Evolutionary conservation across 31 red algal species (phyloP).

Genomic region (Endocladia muricata): DNA sequence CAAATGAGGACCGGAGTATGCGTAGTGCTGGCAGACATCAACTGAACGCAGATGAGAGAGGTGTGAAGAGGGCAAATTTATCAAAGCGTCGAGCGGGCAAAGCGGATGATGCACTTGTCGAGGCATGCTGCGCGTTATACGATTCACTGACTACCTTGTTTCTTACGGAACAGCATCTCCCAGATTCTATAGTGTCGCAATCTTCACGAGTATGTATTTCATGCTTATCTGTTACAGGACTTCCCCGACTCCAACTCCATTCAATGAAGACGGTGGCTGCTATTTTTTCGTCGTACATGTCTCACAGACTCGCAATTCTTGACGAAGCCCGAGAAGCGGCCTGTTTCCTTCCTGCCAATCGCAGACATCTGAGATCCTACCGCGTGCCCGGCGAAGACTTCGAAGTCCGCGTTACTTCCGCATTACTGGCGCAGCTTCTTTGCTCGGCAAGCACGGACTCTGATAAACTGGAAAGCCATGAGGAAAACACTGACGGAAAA

Average conservation of each 20-base stretch:
- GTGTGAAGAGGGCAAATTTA: neutral
- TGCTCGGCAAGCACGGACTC: slow-evolving; percentile 41
- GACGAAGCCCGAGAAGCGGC: slow-evolving; percentile 43
- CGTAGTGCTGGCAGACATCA: neutral
- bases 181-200: slow-evolving; percentile 27
- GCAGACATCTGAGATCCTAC: slow-evolving; percentile 43
- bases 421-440: slow-evolving; percentile 37
- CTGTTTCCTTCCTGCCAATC: slow-evolving; percentile 15
- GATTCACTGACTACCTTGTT: slow-evolving; percentile 19
- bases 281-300: slow-evolving; percentile 30
- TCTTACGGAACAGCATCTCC: slow-evolving; percentile 31
- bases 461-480: neutral
- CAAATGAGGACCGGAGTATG: neutral
- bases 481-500: neutral
- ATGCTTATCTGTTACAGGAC: slow-evolving; percentile 27
- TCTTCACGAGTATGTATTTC: slow-evolving; percentile 25
- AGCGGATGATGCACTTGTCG: slow-evolving; percentile 10
- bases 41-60: slow-evolving; percentile 4
- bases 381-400: slow-evolving; percentile 13
- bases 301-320: slow-evolving; percentile 37
- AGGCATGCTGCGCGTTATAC: neutral
- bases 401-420: slow-evolving; percentile 41
- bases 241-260: slow-evolving; percentile 34
- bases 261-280: slow-evolving; percentile 19
- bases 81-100: slow-evolving; percentile 17